Conservation (phyloP, 139 green algal genomes). For the Dunaliella sp. region DNA sequence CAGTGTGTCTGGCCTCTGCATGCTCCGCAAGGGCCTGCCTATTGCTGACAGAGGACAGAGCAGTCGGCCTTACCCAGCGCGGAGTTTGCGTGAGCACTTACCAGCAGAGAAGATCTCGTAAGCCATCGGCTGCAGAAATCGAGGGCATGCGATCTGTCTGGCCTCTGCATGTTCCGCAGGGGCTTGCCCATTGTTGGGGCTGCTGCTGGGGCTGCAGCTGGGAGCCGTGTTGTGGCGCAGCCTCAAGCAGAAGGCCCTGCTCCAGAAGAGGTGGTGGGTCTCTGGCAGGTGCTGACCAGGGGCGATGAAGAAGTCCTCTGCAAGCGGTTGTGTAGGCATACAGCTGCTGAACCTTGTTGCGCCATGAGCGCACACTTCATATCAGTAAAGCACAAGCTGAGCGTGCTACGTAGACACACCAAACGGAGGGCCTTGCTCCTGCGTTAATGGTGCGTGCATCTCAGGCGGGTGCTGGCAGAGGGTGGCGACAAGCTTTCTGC, state of each 20-base stretch:
- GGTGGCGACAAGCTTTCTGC: too few relatives aligned
- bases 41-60: too few relatives aligned
- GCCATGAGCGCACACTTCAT: too few relatives aligned
- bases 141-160: constrained; percentile 7
- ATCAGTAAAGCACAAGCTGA: too few relatives aligned
- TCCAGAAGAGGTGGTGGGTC: constrained; percentile 4
- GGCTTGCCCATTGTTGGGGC: neutral
- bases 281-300: neutral
- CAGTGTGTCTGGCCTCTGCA: neutral
- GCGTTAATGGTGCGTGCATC: too few relatives aligned
- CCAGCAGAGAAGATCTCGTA: constrained; percentile 8
- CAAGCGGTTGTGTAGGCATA: too few relatives aligned
- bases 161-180: neutral
- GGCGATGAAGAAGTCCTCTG: constrained; percentile 16
- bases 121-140: neutral
- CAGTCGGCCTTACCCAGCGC: too few relatives aligned
- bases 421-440: too few relatives aligned
- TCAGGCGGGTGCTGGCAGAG: too few relatives aligned
- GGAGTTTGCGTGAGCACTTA: too few relatives aligned
- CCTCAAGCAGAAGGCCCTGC: neutral
- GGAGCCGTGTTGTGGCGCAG: neutral
- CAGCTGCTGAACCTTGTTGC: too few relatives aligned
- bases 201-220: neutral
- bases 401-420: too few relatives aligned
- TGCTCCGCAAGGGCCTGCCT: neutral